Evolutionary conservation across 345 rosid species (phyloP).

Genomic region (Orychophragmus violaceus): DNA sequence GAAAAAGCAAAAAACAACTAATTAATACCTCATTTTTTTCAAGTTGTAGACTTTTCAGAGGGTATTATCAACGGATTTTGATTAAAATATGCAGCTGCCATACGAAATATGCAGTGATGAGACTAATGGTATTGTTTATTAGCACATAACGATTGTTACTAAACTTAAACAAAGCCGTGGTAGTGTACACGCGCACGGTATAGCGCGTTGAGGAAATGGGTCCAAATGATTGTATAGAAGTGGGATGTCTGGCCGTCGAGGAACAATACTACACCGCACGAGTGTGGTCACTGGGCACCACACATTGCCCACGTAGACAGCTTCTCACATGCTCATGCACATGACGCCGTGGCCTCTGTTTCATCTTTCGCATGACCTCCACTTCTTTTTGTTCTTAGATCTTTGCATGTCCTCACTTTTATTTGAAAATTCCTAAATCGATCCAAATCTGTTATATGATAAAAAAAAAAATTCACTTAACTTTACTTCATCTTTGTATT

Average conservation of each 20-base stretch:
- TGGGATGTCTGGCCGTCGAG: conserved; percentile 27
- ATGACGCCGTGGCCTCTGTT: conserved; percentile 22
- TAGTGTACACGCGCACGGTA: not conserved
- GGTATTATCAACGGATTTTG: not conserved
- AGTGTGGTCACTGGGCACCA: conserved; percentile 25
- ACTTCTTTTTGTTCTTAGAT: conserved; percentile 10
- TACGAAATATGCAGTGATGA: not conserved
- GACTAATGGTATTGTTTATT: not conserved
- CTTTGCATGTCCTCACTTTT: not conserved
- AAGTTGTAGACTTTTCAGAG: not conserved
- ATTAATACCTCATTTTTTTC: not conserved
- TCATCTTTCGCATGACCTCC: conserved; percentile 13
- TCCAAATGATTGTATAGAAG: conserved; percentile 32
- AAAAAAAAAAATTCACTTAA: not conserved
- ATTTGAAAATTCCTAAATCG: not conserved
- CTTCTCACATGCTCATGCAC: conserved; percentile 33
- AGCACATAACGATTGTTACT: not conserved
- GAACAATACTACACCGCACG: conserved; percentile 36
- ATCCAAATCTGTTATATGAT: not conserved
- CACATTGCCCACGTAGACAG: conserved; percentile 8
- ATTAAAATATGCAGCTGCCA: not conserved
- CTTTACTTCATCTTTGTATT: not conserved
- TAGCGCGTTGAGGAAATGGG: conserved; percentile 19
- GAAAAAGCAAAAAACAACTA: not conserved
- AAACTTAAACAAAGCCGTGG: not conserved